Conservation (phyloP, 805 yeast species). For the Yueomyces sp. region DNA sequence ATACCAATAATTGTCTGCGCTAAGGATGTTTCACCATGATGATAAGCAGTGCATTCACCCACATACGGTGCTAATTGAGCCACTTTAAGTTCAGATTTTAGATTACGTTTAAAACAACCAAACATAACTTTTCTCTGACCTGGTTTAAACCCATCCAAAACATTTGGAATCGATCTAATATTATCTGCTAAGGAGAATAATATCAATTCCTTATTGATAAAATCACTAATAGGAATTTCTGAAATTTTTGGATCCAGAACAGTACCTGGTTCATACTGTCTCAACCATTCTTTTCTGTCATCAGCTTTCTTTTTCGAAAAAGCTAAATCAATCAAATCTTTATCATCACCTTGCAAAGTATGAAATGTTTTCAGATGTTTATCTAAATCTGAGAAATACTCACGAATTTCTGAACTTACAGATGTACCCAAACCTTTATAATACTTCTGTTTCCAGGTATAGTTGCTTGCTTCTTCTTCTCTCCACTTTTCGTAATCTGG, state of each 20-base stretch:
- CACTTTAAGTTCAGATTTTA: conserved; percentile 70
- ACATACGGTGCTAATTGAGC: conserved; percentile 85
- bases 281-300: conserved; percentile 93
- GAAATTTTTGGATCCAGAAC: conserved; percentile 66
- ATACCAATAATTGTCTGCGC: conserved; percentile 83
- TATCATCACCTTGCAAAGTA: conserved; percentile 66
- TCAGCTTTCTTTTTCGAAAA: conserved; percentile 93
- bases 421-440: conserved; percentile 99
- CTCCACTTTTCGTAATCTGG: conserved; percentile 95
- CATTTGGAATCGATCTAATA: conserved; percentile 86
- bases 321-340: conserved; percentile 72
- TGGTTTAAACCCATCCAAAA: conserved; percentile 91
- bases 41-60: conserved; percentile 81
- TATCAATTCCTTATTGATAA: conserved; percentile 89
- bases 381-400: conserved; percentile 75
- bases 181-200: conserved; percentile 95
- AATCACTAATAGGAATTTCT: conserved; percentile 81
- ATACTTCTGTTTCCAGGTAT: conserved; percentile 86
- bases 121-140: conserved; percentile 90
- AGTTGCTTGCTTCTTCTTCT: conserved; percentile 58
- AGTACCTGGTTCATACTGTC: conserved; percentile 84
- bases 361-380: conserved; percentile 79
- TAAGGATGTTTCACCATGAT: conserved; percentile 86
- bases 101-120: conserved; percentile 72
- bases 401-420: conserved; percentile 65